phyloP scores from a whole-genome alignment of 2,329 filamentous ascomycete genomes.

The Beauveria caledonica region DNA sequence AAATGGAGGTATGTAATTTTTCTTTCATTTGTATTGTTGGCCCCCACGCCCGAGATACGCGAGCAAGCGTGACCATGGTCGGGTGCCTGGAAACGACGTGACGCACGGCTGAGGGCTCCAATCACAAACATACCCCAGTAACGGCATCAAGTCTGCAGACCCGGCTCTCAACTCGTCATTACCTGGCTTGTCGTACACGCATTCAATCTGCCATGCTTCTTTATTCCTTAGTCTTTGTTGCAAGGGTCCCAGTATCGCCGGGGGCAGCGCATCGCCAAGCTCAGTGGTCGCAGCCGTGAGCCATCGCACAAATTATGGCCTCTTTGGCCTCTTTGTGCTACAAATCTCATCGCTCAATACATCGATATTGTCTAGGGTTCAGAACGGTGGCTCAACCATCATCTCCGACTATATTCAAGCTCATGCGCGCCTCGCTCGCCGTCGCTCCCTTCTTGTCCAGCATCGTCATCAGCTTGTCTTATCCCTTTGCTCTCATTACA shows the following conservation, averaged over 20 bases:
- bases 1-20: slow-evolving; percentile 13
- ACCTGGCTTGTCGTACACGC: neutral
- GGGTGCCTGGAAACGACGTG: neutral
- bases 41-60: slow-evolving; percentile 1
- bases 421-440: neutral
- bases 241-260: neutral
- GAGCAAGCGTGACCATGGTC: neutral
- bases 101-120: slow-evolving; percentile 5
- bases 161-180: neutral
- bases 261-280: neutral
- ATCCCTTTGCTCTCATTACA: neutral
- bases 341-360: neutral
- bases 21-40: neutral
- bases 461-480: neutral
- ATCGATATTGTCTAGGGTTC: slow-evolving; percentile 3
- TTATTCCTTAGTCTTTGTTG: neutral
- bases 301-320: slow-evolving; percentile 2
- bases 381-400: neutral
- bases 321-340: slow-evolving; percentile 11
- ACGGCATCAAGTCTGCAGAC: neutral
- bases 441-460: neutral
- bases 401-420: neutral
- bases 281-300: neutral
- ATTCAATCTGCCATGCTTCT: neutral
- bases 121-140: slow-evolving; percentile 9